Conservation (phyloP, 352 stramenopile species). For the Phytophthora pseudosyringae region DNA sequence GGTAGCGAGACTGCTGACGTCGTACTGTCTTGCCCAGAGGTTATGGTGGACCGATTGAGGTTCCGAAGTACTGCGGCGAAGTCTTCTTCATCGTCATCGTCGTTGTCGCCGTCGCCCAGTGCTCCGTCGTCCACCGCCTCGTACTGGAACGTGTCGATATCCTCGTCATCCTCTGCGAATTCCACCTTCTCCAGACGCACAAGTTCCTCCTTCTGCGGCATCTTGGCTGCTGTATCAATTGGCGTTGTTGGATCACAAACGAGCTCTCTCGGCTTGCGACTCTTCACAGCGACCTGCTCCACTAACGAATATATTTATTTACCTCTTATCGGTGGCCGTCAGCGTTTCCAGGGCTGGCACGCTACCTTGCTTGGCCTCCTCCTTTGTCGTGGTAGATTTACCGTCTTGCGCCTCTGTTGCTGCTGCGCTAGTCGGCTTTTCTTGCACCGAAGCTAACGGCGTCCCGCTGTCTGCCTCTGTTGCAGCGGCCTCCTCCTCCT, state of each 20-base stretch:
- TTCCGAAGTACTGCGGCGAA: conserved; percentile 85
- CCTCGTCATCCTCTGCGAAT: conserved; percentile 86
- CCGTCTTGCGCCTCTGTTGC: conserved; percentile 11
- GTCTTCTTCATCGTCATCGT: conserved; percentile 91
- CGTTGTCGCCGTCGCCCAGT: conserved; percentile 58
- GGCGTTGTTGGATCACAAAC: conserved; percentile 9
- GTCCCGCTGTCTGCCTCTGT: conserved; percentile 5
- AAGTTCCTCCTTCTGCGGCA: conserved; percentile 70
- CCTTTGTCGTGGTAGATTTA: conserved; percentile 11
- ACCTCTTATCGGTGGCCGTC: conserved; percentile 9
- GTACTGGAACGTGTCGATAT: conserved; percentile 87
- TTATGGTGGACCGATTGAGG: conserved; percentile 65
- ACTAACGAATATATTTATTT: conserved; percentile 38
- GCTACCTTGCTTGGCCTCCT: conserved; percentile 27
- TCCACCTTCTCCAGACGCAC: conserved; percentile 89
- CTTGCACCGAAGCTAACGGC: background rate
- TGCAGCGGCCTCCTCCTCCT: background rate
- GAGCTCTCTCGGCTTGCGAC: conserved; percentile 19
- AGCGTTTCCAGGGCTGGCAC: background rate
- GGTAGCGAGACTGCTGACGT: conserved; percentile 13
- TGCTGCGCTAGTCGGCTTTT: background rate
- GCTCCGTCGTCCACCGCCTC: conserved; percentile 69
- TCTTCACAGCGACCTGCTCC: conserved; percentile 20
- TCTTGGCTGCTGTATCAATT: conserved; percentile 17
- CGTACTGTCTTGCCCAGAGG: conserved; percentile 30